phyloP scores from a whole-genome alignment of 106 monocot species.

The Narthecium ossifragum region DNA sequence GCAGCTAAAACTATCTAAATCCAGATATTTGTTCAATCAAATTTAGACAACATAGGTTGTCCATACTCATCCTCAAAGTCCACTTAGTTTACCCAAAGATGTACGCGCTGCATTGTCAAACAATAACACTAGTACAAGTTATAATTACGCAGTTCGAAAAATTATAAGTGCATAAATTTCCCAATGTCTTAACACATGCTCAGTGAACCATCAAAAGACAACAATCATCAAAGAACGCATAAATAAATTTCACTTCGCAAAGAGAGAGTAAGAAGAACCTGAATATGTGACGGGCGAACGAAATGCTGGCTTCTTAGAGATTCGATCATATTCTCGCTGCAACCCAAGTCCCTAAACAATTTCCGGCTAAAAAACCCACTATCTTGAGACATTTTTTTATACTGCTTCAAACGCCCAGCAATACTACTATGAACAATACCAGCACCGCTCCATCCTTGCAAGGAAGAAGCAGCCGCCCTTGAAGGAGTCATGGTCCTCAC shows the following conservation, averaged over 20 bases:
- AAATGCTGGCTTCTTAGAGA: constrained; percentile 37
- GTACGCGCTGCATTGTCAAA: background rate
- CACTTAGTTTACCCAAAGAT: no score
- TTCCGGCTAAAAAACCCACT: constrained; percentile 70
- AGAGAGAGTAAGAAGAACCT: constrained; percentile 28
- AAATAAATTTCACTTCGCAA: no score
- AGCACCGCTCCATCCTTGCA: constrained; percentile 31
- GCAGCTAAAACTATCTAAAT: no score
- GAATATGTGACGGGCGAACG: constrained; percentile 83
- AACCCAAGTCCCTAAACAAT: constrained; percentile 75
- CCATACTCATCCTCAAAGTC: no score
- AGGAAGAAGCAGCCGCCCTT: constrained; percentile 5
- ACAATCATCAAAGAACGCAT: no score
- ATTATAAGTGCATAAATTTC: no score
- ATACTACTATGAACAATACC: background rate
- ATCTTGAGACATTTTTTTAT: constrained; percentile 17
- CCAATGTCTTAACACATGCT: no score
- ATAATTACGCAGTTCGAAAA: no score
- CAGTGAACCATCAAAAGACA: no score
- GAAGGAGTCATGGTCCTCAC: background rate
- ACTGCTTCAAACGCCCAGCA: constrained; percentile 7
- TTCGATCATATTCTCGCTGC: constrained; percentile 52
- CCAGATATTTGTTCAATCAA: no score
- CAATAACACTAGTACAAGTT: background rate
- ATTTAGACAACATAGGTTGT: no score